Percentiles rank a stretch among this genome's conserved stretches.
These are phyloP conservation scores for Mercurialis annua DNA, from an alignment of 345 rosid species.

Conservation along the genomic window DNA sequence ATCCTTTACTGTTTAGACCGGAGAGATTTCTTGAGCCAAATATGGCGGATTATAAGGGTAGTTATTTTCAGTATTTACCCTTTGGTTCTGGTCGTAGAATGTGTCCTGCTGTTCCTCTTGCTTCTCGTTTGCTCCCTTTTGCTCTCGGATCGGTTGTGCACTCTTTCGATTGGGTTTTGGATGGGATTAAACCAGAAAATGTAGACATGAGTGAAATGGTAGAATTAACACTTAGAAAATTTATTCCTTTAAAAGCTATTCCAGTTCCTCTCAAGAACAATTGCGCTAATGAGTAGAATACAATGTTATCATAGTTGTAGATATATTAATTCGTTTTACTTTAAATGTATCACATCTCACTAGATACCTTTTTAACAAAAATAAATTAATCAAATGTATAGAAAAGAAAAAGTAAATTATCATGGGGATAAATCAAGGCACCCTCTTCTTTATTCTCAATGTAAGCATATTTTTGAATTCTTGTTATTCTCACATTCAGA, in stretches of 20 bases:
- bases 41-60: conserved; percentile 56
- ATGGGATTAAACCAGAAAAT: conserved; percentile 40
- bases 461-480: too few species aligned
- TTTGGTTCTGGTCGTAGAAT: conserved; percentile 84
- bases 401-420: too few species aligned
- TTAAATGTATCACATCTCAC: too few species aligned
- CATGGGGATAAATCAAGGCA: too few species aligned
- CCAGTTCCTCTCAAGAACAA: conserved; percentile 44
- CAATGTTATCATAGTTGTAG: too few species aligned
- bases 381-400: too few species aligned
- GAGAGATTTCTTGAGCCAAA: conserved; percentile 56
- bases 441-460: too few species aligned
- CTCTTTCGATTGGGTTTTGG: conserved; percentile 62
- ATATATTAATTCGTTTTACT: too few species aligned
- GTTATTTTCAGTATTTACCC: conserved; percentile 66
- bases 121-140: conserved; percentile 54
- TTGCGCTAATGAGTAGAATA: too few species aligned
- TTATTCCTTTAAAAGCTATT: conserved; percentile 54
- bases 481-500: too few species aligned
- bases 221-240: conserved; percentile 61
- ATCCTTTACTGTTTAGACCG: conserved; percentile 52
- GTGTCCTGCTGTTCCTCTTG: conserved; percentile 78
- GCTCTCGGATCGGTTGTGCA: conserved; percentile 60
- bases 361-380: too few species aligned
- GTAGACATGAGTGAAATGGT: conserved; percentile 69